These are phyloP conservation scores for Kluyveromyces nonfermentans DNA, from an alignment of 805 yeast genomes.

Conservation along the genomic window DNA sequence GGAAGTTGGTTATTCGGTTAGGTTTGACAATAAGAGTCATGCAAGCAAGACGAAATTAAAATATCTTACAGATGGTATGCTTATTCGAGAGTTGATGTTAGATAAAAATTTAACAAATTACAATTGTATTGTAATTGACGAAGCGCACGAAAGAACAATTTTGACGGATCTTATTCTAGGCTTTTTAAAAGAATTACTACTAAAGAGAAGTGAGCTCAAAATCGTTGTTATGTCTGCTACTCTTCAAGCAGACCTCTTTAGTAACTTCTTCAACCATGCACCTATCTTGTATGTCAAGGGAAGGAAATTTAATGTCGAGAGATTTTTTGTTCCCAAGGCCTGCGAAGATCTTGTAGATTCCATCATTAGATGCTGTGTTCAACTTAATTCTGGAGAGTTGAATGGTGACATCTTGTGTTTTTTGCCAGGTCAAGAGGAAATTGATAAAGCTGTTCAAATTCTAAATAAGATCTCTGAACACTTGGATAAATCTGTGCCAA, in stretches of 20 bases:
- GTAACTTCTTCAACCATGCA: conserved; percentile 65
- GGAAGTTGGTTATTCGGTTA: conserved; percentile 85
- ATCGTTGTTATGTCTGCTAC: conserved; percentile 95
- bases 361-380: conserved; percentile 62
- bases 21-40: conserved; percentile 57
- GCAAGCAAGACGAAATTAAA: conserved; percentile 61
- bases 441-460: conserved; percentile 68
- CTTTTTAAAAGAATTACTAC: conserved; percentile 60
- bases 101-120: conserved; percentile 56
- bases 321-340: conserved; percentile 51
- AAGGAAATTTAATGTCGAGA: conserved; percentile 74
- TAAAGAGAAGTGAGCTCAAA: conserved; percentile 46
- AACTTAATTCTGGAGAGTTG: conserved; percentile 69
- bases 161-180: conserved; percentile 87
- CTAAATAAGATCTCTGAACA: conserved; percentile 53
- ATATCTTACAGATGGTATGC: conserved; percentile 96
- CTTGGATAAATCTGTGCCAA: conserved; percentile 53
- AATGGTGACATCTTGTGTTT: conserved; percentile 86
- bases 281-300: conserved; percentile 89
- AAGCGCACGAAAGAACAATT: conserved; percentile 95
- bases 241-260: conserved; percentile 73
- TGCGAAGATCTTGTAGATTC: conserved; percentile 81
- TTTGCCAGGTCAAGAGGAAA: conserved; percentile 95
- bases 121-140: conserved; percentile 77
- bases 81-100: conserved; percentile 80